A percentile compares a stretch with the other conserved stretches of the same genome.
Conservation (phyloP, 2,329 filamentous ascomycete species). For the Ceratocystis destructans region DNA sequence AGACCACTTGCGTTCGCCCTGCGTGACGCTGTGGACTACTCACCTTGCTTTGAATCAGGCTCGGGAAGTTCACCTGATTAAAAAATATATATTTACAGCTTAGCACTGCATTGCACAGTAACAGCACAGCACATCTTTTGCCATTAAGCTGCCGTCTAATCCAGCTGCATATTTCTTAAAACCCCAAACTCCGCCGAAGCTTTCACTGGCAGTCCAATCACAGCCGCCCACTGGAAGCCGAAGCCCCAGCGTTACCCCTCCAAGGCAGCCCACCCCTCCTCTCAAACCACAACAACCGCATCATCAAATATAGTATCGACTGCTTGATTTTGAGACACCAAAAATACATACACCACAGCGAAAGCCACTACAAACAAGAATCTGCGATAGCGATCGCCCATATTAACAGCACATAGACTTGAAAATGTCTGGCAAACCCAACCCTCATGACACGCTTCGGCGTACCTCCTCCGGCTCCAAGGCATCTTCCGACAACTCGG, state of each 20-base stretch:
- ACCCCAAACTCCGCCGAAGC: neutral
- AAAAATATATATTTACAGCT: too few species aligned
- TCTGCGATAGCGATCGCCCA: neutral
- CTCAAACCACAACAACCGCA: neutral
- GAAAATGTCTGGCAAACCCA: slow-evolving; percentile 15
- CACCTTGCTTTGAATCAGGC: too few species aligned
- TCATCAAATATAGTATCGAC: neutral
- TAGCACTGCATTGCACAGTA: neutral
- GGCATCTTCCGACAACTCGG: neutral
- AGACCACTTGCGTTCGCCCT: too few species aligned
- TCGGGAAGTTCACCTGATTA: too few species aligned
- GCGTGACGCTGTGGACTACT: too few species aligned
- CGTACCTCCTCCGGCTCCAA: slow-evolving; percentile 15
- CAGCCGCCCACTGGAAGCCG: neutral
- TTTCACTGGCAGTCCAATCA: neutral
- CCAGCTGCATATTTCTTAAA: neutral
- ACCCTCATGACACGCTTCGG: slow-evolving; percentile 13
- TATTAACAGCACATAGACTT: neutral
- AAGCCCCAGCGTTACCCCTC: neutral
- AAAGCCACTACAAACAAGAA: neutral
- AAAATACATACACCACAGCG: too few species aligned
- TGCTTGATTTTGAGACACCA: neutral
- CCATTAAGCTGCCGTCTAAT: neutral
- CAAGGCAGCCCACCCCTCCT: neutral
- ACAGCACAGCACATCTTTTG: neutral